Evolutionary conservation across 208 protist species (phyloP), one percentile per base, ranked within the genome.

Genomic region (Trypanosomatidae sp.): DNA sequence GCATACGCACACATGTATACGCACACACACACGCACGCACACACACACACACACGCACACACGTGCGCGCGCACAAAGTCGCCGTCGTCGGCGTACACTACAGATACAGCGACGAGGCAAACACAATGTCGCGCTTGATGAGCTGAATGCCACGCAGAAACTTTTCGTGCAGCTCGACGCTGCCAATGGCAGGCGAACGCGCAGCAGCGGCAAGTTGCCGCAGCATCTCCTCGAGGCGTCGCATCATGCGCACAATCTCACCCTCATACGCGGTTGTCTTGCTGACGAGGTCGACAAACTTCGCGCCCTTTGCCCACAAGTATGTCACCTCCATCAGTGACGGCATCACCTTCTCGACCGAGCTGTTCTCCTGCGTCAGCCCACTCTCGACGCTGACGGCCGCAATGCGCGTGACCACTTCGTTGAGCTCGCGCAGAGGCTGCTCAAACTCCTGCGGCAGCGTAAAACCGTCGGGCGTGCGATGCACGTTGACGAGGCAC

Each of bases 41-140:
- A n/a, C n/a, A n/a, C n/a, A n/a, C n/a, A n/a, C n/a, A n/a, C n/a
- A n/a, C n/a, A n/a, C n/a, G n/a, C n/a, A n/a, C n/a, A n/a, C n/a
- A n/a, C n/a, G n/a, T n/a, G n/a, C n/a, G n/a, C n/a, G n/a, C n/a
- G n/a, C n/a, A n/a, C n/a, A n/a, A n/a, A n/a, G n/a, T n/a, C n/a
- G n/a, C n/a, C n/a, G n/a, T n/a, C n/a, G n/a, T n/a, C n/a, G n/a
- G n/a, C n/a, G n/a, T n/a, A n/a, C n/a, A n/a, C n/a, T 92, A 97
- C 53, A 97, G 48, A 60, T 99, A 99, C 15, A 99, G 63, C 4
- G 92, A 98, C n/a, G 96, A 97, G 24, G 97, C 96, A 54, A 99
- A 99, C 15, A 99, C 96, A 60, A 99, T 99, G 65, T 99, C 98
- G 23, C 97, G 78, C 63, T 99, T 99, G 46, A 99, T 96, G 18